phyloP scores from a whole-genome alignment of 1,284 basidiomycete genomes.

The Ustilago vetiveriae region DNA sequence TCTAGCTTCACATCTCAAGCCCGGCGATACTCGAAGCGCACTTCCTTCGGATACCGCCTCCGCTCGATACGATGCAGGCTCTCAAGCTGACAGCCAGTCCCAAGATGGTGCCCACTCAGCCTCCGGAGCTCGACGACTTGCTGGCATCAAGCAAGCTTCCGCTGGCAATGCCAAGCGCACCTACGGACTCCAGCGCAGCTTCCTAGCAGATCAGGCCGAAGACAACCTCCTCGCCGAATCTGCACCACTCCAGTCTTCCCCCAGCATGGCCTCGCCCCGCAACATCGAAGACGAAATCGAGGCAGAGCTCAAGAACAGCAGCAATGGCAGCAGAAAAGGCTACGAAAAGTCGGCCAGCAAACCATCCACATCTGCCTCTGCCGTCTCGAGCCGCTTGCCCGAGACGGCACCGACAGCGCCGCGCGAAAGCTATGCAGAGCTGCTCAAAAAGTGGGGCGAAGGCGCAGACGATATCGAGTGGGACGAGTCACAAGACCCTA shows the following conservation, averaged over 20 bases:
- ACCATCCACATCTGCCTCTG: too few relatives aligned
- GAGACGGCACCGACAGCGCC: slow-evolving; percentile 5
- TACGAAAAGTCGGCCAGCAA: background rate
- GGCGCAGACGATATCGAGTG: slow-evolving; percentile 48
- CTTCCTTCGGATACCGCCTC: slow-evolving; percentile 19
- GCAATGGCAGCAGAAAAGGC: background rate
- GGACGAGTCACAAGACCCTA: slow-evolving; percentile 51
- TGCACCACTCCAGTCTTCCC: background rate
- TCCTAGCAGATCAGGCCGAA: slow-evolving; percentile 40
- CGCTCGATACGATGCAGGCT: background rate
- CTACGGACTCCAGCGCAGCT: slow-evolving; percentile 47
- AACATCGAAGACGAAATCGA: slow-evolving; percentile 49
- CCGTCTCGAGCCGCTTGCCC: background rate
- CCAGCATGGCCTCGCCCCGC: slow-evolving; percentile 4
- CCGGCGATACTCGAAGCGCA: slow-evolving; percentile 2
- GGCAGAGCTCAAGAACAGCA: slow-evolving; percentile 18
- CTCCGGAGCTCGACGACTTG: slow-evolving; percentile 21
- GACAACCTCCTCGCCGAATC: slow-evolving; percentile 28
- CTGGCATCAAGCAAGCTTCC: slow-evolving; percentile 42
- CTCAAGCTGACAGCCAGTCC: slow-evolving; percentile 27
- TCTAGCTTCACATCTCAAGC: background rate
- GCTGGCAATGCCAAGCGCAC: slow-evolving; percentile 41
- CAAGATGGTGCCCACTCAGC: slow-evolving; percentile 14
- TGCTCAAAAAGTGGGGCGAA: slow-evolving; percentile 48
- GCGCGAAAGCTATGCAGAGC: slow-evolving; percentile 50